Base-by-base conservation (phyloP, 345 rosid genomes). In the Kandelia obovata region DNA sequence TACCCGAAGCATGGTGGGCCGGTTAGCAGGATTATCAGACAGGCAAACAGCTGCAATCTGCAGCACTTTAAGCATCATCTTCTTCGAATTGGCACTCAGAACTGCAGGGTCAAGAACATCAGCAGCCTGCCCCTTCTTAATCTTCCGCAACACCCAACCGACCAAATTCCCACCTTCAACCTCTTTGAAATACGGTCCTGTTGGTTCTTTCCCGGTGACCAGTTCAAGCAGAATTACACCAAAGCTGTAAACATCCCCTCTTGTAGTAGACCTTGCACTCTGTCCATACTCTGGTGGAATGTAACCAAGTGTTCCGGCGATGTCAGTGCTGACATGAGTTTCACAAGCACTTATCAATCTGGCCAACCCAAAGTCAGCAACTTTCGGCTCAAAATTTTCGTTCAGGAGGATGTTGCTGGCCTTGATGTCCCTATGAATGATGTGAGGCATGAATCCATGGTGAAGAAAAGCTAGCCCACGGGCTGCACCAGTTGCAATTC, bases 261-360 rank as follows among this genome's bases (percentile, higher is more conserved):
- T 87, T 1, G 85, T 74, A 0, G 98, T 90, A 4, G 91, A 90
- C 76, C 91, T 75, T 7, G 89, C 87, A 10, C 96, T 87, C 83
- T 95, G 99, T 10, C 96, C 98, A 13, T 92, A 95, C 79, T 92
- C 99, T 0, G 98, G 97, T 1, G 99, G 99, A 35, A 95, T 90
- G 77, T 95, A 95, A 19, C 97, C 98, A 0, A 89, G 81, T 4
- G 97, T 89, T 28, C 99, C 99, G 0, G 98, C 99, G 0, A 92
- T 84, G 25, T 90, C 89, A 0, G 98, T 89, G 53, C 91, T 95
- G 9, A 92, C 97, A 65, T 92, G 98, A 9, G 96, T 92, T 75
- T 92, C 99, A 51, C 88, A 92, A 0, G 97, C 97, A 70, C 99
- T 92, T 73, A 96, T 92, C 77, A 92, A 64, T 51, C 99, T 82